phyloP scores from a whole-genome alignment of 108 stramenopile genomes.

The Phaeodactylum tricornutum region DNA sequence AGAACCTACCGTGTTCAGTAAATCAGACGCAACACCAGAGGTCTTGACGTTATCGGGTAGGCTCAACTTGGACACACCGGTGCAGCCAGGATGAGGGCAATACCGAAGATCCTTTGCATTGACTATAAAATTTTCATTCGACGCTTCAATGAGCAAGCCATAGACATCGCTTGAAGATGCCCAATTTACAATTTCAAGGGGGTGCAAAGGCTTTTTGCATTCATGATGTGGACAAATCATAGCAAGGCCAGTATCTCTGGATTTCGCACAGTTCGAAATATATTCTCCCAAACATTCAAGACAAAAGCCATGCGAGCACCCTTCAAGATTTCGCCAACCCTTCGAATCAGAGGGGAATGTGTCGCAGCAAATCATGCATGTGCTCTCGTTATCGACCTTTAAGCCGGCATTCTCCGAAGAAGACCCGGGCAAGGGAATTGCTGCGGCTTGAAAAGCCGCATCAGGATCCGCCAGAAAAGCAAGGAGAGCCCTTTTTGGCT shows the following conservation, averaged over 20 bases:
- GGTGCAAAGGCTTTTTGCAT: conserved; percentile 14
- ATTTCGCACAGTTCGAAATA: conserved; percentile 19
- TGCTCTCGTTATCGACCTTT: too few species aligned
- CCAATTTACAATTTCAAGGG: conserved; percentile 8
- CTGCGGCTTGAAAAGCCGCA: too few species aligned
- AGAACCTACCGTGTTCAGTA: conserved; percentile 28
- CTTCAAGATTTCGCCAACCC: conserved; percentile 18
- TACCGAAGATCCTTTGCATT: conserved; percentile 24
- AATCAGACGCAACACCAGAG: conserved; percentile 7
- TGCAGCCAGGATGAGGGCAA: conserved; percentile 39
- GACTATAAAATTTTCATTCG: conserved; percentile 24
- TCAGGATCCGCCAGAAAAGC: conserved; percentile 13
- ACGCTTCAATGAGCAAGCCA: conserved; percentile 18
- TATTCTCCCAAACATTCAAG: conserved; percentile 30
- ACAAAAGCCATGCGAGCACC: conserved; percentile 37
- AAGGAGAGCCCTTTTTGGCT: conserved; percentile 11
- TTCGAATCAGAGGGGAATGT: conserved; percentile 12
- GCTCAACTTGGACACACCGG: conserved; percentile 26
- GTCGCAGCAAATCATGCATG: conserved; percentile 39
- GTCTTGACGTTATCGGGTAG: conserved; percentile 7
- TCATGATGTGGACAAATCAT: conserved; percentile 40
- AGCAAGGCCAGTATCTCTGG: conserved; percentile 6
- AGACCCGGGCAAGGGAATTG: too few species aligned
- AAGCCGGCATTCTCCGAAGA: too few species aligned
- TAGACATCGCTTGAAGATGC: conserved; percentile 4